Conservation (phyloP, 208 protist genomes). For the Leishmania tropica region DNA sequence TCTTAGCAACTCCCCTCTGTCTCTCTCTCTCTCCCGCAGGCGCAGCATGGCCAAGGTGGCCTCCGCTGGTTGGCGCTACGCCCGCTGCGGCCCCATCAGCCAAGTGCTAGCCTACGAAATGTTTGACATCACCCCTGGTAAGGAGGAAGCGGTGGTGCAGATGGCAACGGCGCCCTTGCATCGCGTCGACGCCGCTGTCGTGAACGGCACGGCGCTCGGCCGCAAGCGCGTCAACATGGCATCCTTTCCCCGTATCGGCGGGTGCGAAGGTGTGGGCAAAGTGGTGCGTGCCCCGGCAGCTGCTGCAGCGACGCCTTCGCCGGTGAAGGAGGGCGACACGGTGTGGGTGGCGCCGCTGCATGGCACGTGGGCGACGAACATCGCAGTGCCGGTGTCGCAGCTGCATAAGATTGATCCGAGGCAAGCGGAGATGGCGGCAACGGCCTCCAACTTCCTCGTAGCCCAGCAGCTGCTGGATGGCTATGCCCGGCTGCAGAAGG, state of each 20-base stretch:
- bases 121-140: slow-evolving; percentile 50
- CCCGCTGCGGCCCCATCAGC: slow-evolving; percentile 59
- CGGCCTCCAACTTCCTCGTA: slow-evolving; percentile 71
- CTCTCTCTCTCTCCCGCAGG: not conserved
- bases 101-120: slow-evolving; percentile 52
- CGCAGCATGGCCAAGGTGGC: slow-evolving; percentile 54
- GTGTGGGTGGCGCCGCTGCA: slow-evolving; percentile 75
- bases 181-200: slow-evolving; percentile 65
- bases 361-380: slow-evolving; percentile 67
- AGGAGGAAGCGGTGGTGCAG: slow-evolving; percentile 65
- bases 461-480: slow-evolving; percentile 71
- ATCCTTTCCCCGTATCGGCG: slow-evolving; percentile 56
- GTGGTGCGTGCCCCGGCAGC: slow-evolving; percentile 37
- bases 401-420: slow-evolving; percentile 67
- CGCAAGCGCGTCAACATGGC: slow-evolving; percentile 40
- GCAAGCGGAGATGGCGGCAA: slow-evolving; percentile 51
- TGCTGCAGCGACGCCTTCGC: not conserved
- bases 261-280: slow-evolving; percentile 69
- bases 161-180: slow-evolving; percentile 64
- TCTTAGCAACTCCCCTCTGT: not conserved
- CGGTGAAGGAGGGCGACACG: slow-evolving; percentile 71
- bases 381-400: slow-evolving; percentile 41
- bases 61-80: slow-evolving; percentile 68
- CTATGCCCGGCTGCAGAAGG: slow-evolving; percentile 53
- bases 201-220: slow-evolving; percentile 72